Base-by-base conservation (phyloP, 805 yeast genomes). In the Metschnikowia peoriensis region DNA sequence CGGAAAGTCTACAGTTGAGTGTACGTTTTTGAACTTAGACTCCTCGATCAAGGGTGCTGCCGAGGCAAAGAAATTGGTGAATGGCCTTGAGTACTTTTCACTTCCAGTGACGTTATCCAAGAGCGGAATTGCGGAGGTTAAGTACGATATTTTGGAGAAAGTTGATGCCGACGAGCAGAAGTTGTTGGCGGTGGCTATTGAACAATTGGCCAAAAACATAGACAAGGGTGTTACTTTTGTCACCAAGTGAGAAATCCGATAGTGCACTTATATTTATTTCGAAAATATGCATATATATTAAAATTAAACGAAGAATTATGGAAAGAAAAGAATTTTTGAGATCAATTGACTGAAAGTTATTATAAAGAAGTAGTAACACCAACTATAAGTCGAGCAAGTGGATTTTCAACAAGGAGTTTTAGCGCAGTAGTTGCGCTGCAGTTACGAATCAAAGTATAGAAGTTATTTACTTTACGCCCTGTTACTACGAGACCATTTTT, bases 31-130 rank as follows among this genome's bases (percentile, higher is more conserved):
- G 63, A 74, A 78, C 60, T 70, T 82, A 64, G 82, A 83, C 62
- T 51, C 66, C 28, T 66, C 75, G 38, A 77, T 81, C 52, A 68
- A 72, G 50, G 86, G 87, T 55, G 83, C 81, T 42, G 53, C 66
- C 7, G 81, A 81, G 61, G 80, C 84, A 44, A 72, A 71, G 58
- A 72, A 78, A 58, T 68, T 73, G 66, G 77, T 75, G 29, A 62
- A 64, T 44, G 67, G 62, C 52, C 71, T 74, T 54, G 82, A 71
- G 35, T 86, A 72, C 67, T 81, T 87, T 66, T 80, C 93, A 1
- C 73, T 84, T 58, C 92, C 92, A 38, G 81, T 85, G 54, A 71
- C 65, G 50, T 75, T 86, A 55, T 77, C 80, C 50, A 66, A 69
- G 53, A 67, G 73, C 41, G 92, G 92, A 60, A 77, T 84, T 51